phyloP scores from a whole-genome alignment of 305 asterid species.

The Solanum aculeatissimum region DNA sequence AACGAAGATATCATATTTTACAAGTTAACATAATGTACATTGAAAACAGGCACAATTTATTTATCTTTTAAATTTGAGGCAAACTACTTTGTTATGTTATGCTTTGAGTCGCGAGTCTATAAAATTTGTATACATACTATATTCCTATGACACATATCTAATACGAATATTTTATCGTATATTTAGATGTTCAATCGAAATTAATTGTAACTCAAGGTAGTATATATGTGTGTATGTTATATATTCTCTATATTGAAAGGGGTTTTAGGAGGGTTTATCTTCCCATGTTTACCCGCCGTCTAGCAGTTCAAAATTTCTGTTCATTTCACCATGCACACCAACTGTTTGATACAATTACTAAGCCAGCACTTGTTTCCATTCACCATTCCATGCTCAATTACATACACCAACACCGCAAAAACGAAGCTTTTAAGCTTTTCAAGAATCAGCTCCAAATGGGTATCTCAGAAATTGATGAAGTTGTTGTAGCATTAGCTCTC shows the following conservation, averaged over 20 bases:
- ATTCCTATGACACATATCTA: accelerated
- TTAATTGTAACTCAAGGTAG: not conserved
- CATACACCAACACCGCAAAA: constrained; percentile 28
- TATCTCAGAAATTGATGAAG: constrained; percentile 47
- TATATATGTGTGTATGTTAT: too few species aligned
- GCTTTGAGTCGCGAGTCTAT: not conserved
- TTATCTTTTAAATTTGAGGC: not conserved
- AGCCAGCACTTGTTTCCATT: constrained; percentile 19
- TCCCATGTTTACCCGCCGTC: constrained; percentile 41
- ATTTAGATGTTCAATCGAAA: not conserved
- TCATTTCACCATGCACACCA: constrained; percentile 31
- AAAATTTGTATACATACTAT: accelerated
- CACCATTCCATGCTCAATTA: constrained; percentile 53
- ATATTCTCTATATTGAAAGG: not conserved
- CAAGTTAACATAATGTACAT: not conserved
- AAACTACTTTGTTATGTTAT: not conserved
- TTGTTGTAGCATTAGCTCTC: constrained; percentile 47
- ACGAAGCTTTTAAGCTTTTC: constrained; percentile 42
- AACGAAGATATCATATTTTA: not conserved
- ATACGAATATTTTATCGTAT: not conserved
- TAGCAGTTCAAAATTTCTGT: not conserved
- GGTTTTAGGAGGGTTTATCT: not conserved
- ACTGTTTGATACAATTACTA: constrained; percentile 49
- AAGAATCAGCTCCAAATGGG: constrained; percentile 40
- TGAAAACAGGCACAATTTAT: too few species aligned